Percentiles rank a stretch among this genome's conserved stretches.
Conservation (phyloP, 176 grass and related monocot genomes). For the Triticum dicoccoides region DNA sequence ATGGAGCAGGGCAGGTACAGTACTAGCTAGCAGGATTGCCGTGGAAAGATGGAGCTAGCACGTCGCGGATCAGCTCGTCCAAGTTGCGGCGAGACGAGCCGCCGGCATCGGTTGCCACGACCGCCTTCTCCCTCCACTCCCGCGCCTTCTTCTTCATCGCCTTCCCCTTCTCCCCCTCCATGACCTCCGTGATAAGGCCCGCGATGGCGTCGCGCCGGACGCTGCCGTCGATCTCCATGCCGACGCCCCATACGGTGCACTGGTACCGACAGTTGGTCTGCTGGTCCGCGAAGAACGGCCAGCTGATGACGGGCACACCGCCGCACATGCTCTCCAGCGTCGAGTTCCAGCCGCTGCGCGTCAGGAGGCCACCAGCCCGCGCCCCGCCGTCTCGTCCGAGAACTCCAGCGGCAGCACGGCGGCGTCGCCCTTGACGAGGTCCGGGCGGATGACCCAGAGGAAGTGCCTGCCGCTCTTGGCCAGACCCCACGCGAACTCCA, state of each 20-base stretch:
- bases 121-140: neutral
- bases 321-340: slow-evolving; percentile 56
- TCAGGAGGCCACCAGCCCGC: slow-evolving; percentile 54
- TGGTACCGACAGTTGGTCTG: slow-evolving; percentile 66
- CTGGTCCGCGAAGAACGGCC: slow-evolving; percentile 86
- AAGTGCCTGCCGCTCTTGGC: slow-evolving; percentile 56
- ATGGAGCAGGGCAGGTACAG: too few species aligned
- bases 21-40: too few species aligned
- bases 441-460: slow-evolving; percentile 67
- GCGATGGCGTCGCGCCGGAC: slow-evolving; percentile 52
- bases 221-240: slow-evolving; percentile 63
- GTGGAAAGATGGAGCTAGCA: neutral
- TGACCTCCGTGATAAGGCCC: slow-evolving; percentile 41
- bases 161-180: neutral
- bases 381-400: slow-evolving; percentile 34
- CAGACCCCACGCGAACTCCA: slow-evolving; percentile 79
- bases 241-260: slow-evolving; percentile 68
- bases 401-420: slow-evolving; percentile 57
- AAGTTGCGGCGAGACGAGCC: neutral
- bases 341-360: slow-evolving; percentile 76
- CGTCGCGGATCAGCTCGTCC: neutral
- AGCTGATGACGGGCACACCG: slow-evolving; percentile 73
- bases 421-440: slow-evolving; percentile 52
- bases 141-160: neutral
- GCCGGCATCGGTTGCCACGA: neutral